Evolutionary conservation across 202 grass and related monocot species (phyloP), one percentile per base, ranked within the genome.

Genomic region (Zizania palustris): DNA sequence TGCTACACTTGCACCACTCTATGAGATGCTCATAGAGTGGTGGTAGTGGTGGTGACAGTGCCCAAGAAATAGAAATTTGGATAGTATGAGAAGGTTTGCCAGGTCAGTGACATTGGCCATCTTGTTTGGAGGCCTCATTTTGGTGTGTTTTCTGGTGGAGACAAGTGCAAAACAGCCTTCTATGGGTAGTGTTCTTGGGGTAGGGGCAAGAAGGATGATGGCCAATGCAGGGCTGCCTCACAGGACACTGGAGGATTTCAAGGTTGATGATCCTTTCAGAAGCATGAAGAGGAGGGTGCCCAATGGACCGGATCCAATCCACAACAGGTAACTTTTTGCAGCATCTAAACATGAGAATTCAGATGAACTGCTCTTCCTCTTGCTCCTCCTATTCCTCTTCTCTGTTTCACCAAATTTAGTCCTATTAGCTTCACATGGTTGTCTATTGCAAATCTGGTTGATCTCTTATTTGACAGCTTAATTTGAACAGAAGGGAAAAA

Each of bases 251-350:
- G 41, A 85, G 22, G 43, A 77, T 13, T 21, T 56, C 67, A 63
- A 28, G 21, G 79, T 48, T 65, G 61, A 8, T 19, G 64, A 88
- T 72, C 60, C 71, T 69, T 91, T 84, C 46, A 74, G 51, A 12
- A 58, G 36, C 45, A 89, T 84, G 84, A 85, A 89, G 75, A 90
- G 89, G 49, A 83, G 21, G 55, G 93, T 96, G 15, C 93, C 89
- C 16, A 90, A 86, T 67, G 89, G 93, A n/a, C 87, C 93, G 19
- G 89, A 92, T 90, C 86, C 93, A 63, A 92, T 92, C 72, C 92
- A 96, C 79, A 96, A 96, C 80, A 96, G 89, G 89, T 96, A 87
- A 50, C 61, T 75, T 55, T 58, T 72, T 63, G 65, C 51, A 76
- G 59, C 78, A 59, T 77, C 19, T 7, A 66, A 72, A 59, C 34